A percentile compares a stretch with the other conserved stretches of the same genome.
Conservation (phyloP, 306 rosid species). For the Sphenostylis stenocarpa region DNA sequence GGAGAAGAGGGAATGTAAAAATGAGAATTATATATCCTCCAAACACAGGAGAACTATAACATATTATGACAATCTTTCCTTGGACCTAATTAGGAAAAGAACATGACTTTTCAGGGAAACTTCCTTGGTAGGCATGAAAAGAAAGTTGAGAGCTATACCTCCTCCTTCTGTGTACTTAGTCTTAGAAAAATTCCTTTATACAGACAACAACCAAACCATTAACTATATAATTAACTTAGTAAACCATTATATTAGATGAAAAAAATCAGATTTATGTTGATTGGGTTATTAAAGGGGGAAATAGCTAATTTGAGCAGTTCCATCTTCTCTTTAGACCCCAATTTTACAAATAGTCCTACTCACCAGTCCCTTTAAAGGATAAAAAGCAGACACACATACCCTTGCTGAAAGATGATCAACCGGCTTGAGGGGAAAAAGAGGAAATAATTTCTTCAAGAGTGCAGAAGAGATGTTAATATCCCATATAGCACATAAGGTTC, state of each 20-base stretch:
- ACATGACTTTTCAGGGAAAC: not conserved
- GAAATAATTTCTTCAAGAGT: slow-evolving; percentile 62
- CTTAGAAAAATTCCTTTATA: not conserved
- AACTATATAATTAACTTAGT: slow-evolving; percentile 5
- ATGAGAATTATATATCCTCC: slow-evolving; percentile 8
- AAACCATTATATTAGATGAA: slow-evolving; percentile 5
- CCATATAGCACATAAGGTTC: slow-evolving; percentile 41
- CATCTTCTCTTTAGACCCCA: slow-evolving; percentile 14
- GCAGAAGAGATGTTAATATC: slow-evolving; percentile 49
- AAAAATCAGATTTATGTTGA: slow-evolving; percentile 20
- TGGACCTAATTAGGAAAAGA: slow-evolving; percentile 1
- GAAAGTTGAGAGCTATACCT: not conserved
- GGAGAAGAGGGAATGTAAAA: not conserved
- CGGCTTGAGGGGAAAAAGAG: slow-evolving; percentile 64
- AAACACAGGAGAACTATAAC: not conserved
- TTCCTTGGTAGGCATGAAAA: not conserved
- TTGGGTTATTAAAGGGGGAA: slow-evolving; percentile 1
- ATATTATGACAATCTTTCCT: not conserved
- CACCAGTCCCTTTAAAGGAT: not conserved
- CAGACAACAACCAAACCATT: not conserved
- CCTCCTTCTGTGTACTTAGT: not conserved
- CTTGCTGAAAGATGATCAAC: slow-evolving; percentile 50
- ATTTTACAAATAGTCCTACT: slow-evolving; percentile 11
- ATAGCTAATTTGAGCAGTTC: slow-evolving; percentile 12
- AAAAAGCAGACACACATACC: slow-evolving; percentile 44